Percentiles rank a stretch among this genome's conserved stretches.
Conservation (phyloP, 345 rosid species). For the Gossypium stocksii region DNA sequence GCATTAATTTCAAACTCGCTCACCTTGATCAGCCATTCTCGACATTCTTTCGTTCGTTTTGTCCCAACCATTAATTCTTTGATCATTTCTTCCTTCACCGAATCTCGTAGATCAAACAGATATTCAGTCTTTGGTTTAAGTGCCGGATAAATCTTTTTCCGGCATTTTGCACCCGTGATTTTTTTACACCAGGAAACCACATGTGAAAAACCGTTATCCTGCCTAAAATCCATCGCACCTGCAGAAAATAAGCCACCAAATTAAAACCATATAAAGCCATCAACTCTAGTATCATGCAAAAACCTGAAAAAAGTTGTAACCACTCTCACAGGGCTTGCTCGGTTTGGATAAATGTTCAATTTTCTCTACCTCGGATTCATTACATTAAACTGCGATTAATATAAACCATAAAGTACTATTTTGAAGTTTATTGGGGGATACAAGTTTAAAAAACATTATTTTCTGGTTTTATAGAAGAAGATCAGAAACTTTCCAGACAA, state of each 20-base stretch:
- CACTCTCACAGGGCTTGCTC: not conserved
- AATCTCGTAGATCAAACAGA: constrained; percentile 20
- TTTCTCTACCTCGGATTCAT: not conserved
- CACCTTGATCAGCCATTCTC: constrained; percentile 17
- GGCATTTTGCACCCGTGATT: not conserved
- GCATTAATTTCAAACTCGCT: constrained; percentile 6
- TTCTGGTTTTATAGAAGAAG: constrained; percentile 1
- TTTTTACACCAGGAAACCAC: constrained; percentile 9
- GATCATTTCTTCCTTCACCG: constrained; percentile 15
- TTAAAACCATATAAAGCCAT: not conserved
- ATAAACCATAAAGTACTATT: not conserved
- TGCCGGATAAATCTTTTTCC: not conserved
- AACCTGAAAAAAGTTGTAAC: not conserved
- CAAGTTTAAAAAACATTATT: not conserved
- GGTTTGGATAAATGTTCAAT: not conserved
- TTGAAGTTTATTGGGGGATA: not conserved
- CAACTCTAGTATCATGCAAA: not conserved
- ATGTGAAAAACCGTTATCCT: constrained; percentile 3
- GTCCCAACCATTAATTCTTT: constrained; percentile 18
- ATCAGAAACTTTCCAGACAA: not conserved
- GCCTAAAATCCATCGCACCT: constrained; percentile 4
- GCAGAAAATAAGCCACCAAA: not conserved
- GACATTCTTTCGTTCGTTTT: not conserved
- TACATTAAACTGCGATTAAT: not conserved
- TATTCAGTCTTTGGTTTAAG: constrained; percentile 11